Percentiles rank a stretch among this genome's conserved stretches.
Conservation (phyloP, 202 grass and related monocot genomes). For the Musa balbisiana region DNA sequence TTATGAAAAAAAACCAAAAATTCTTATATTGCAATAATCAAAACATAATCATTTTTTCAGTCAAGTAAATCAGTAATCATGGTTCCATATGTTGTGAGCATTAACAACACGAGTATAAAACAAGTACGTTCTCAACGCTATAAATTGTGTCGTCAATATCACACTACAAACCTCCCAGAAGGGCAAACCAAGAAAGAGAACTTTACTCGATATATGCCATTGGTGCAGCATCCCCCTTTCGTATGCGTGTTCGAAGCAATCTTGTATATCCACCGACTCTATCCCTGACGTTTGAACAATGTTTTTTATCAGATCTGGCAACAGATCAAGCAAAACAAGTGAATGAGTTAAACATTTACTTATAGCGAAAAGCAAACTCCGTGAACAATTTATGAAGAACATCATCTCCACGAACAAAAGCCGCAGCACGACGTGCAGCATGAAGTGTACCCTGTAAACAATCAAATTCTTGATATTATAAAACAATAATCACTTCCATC, state of each 20-base stretch:
- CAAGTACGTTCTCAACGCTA: too few species aligned
- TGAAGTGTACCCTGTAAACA: slow-evolving; percentile 59
- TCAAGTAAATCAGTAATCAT: too few species aligned
- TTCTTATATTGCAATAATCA: too few species aligned
- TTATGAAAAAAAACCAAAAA: too few species aligned
- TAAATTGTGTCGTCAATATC: too few species aligned
- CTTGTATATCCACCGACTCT: slow-evolving; percentile 85
- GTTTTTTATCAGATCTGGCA: slow-evolving; percentile 10
- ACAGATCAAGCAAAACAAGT: background rate
- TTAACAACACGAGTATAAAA: too few species aligned
- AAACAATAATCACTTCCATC: background rate
- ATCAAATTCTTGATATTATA: slow-evolving; percentile 3
- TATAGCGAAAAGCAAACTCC: slow-evolving; percentile 82
- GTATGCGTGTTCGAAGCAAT: slow-evolving; percentile 68
- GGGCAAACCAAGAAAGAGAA: slow-evolving; percentile 17
- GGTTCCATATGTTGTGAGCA: too few species aligned
- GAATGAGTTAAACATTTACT: slow-evolving; percentile 36
- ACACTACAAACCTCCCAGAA: too few species aligned
- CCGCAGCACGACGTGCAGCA: slow-evolving; percentile 61
- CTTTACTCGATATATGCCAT: slow-evolving; percentile 97
- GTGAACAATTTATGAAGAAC: slow-evolving; percentile 94
- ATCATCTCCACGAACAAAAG: slow-evolving; percentile 94
- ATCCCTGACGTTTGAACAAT: slow-evolving; percentile 31
- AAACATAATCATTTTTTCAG: too few species aligned
- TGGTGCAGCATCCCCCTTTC: slow-evolving; percentile 69